Evolutionary conservation across 2,329 filamentous ascomycete genomes (phyloP), one percentile per base, ranked within the genome.

Genomic region (Atkinsonella texensis): DNA sequence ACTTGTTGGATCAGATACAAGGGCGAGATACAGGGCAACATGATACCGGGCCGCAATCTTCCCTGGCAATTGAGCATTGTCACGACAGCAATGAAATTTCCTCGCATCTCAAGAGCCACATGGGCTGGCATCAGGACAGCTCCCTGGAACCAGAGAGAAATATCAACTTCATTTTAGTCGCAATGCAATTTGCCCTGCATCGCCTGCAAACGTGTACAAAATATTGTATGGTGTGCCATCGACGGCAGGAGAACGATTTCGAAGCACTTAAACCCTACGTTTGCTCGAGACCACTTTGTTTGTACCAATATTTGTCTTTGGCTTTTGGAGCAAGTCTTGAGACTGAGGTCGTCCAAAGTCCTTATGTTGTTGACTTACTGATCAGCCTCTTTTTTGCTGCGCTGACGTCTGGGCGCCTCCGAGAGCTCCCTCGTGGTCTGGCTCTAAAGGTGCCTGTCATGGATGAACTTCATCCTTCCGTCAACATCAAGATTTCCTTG

Each of bases 291-390:
- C 72, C 76, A 1, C 73, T 96, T 3, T 96, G 90, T 60, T 71
- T 95, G 4, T 95, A 87, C 60, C 90, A 96, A 62, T 95, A 93
- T 68, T 86, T 95, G 75, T 75, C 79, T 15, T 73, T 94, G n/a
- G 89, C 88, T 0, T 84, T 95, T 60, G 90, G 89, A 0, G 85
- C 87, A 1, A 89, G 81, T 59, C 81, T 95, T 52, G 89, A 96
- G 63, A 82, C 90, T 62, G 89, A 95, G 61, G 85, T 96, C 20
- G 62, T 85, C 28, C 79, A 80, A 12, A 86, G 90, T 62, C 87
- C 89, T 1, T 80, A 83, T 52, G 88, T 95, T 1, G 86, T 95
- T 12, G 90, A 96, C 62, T 73, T 96, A 2, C 75, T 96, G 0
- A 68, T 94, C 46, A 90, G 82, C 65, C 87, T 96, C 62, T 90